Conservation (phyloP, 768 basidiomycete species). For the Stropharia rugosoannulata region DNA sequence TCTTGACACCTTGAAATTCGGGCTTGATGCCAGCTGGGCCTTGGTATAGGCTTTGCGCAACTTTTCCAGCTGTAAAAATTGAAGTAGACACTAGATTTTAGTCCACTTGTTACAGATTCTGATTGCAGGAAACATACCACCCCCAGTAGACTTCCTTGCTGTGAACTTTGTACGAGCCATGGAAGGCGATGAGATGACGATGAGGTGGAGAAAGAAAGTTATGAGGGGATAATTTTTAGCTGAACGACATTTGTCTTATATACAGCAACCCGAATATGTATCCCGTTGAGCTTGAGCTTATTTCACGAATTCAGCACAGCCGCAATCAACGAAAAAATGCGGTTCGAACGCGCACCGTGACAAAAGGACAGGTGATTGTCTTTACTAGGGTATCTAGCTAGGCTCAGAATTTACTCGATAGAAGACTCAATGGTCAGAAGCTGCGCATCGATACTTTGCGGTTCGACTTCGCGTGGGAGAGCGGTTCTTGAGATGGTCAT, state of each 20-base stretch:
- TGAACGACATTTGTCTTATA: not conserved
- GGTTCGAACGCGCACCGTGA: too few relatives aligned
- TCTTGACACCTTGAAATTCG: not conserved
- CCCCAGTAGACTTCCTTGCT: not conserved
- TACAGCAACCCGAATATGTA: too few relatives aligned
- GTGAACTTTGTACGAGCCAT: slow-evolving; percentile 4
- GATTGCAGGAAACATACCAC: not conserved
- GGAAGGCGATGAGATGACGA: not conserved
- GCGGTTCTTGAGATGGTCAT: not conserved
- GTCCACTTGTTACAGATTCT: too few relatives aligned
- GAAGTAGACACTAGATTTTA: too few relatives aligned
- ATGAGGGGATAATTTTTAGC: not conserved
- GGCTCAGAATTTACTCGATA: too few relatives aligned
- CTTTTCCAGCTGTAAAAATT: not conserved
- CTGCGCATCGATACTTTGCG: not conserved
- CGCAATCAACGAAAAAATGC: too few relatives aligned
- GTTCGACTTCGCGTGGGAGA: not conserved
- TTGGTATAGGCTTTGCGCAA: too few relatives aligned
- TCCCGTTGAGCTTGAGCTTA: too few relatives aligned
- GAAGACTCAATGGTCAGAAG: not conserved
- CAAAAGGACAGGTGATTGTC: too few relatives aligned
- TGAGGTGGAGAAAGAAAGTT: not conserved
- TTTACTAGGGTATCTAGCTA: too few relatives aligned
- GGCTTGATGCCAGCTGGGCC: too few relatives aligned
- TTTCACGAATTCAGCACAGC: too few relatives aligned